Base-by-base conservation (phyloP, 768 basidiomycete species). In the Tylopilus balloui region DNA sequence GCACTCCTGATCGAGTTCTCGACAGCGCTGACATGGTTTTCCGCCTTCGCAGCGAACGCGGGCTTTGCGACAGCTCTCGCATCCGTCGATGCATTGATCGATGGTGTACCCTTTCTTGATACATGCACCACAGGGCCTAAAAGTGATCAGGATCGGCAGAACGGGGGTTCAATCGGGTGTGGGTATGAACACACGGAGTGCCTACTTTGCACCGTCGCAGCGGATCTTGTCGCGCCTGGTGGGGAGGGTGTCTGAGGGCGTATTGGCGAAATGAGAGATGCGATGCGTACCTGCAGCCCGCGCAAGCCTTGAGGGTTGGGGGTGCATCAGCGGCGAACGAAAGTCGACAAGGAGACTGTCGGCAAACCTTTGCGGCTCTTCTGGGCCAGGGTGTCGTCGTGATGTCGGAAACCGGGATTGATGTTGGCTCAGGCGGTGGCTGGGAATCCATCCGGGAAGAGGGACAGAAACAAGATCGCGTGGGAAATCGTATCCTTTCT, bases 11-110 rank as follows among this genome's bases (percentile, higher is more conserved):
- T 65, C 62, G 50, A 68, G 47, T 5, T 68, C 65, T 34, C 60
- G 53, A 51, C 71, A 72, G 32, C 71, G 62, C 24, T 57, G 54
- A 45, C 71, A 73, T 4, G 73, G 69, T 21, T 60, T 62, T 1
- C 69, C 71, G 12, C 66, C 71, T 34, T 73, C 68, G 23, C 71
- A 74, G 1, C 69, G 74, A 27, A 79, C 56, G 31, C 75, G 71
- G 56, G 76, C 73, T 28, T 74, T 70, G 47, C 83, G 72, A 55
- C 83, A 84, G 23, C 72, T 67, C 56, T 81, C 78, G 55, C 83
- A 84, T 2, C 83, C 83, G 54, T 81, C 78, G 32, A 76, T 71
- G 55, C 83, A 84, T 56, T 78, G 75, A 53, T 79, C 73, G 40
- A 72, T 64, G 25, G 63, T 53, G 57, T 75, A 75, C 12, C 78